Evolutionary conservation across 2,329 filamentous ascomycete genomes (phyloP).

Genomic region (Acarospora socialis): DNA sequence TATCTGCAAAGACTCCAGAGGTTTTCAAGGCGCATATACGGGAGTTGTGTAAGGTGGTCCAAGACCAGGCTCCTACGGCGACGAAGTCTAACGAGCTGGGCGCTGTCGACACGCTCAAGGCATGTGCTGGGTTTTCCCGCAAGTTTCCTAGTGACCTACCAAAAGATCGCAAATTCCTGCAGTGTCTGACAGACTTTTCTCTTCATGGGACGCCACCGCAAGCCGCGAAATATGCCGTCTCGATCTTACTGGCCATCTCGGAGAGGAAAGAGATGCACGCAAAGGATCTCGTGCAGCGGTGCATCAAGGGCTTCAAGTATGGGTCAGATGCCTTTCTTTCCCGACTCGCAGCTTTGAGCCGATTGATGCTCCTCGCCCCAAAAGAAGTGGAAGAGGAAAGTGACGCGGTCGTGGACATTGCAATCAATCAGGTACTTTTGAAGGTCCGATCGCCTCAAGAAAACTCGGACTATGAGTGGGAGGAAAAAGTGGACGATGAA

Average conservation of each 20-base stretch:
- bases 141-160: slow-evolving; percentile 76
- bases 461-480: slow-evolving; percentile 49
- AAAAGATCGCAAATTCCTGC: slow-evolving; percentile 62
- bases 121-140: slow-evolving; percentile 80
- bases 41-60: slow-evolving; percentile 75
- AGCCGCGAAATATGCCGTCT: slow-evolving; percentile 86
- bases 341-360: slow-evolving; percentile 35
- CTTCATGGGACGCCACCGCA: slow-evolving; percentile 66
- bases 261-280: slow-evolving; percentile 74
- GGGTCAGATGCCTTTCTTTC: slow-evolving; percentile 59
- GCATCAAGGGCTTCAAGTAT: slow-evolving; percentile 59
- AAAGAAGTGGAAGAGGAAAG: slow-evolving; percentile 58
- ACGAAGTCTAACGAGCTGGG: slow-evolving; percentile 53
- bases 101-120: slow-evolving; percentile 83
- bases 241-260: slow-evolving; percentile 66
- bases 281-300: slow-evolving; percentile 65
- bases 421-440: slow-evolving; percentile 59
- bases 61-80: slow-evolving; percentile 61
- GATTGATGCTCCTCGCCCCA: slow-evolving; percentile 63
- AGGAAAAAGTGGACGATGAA: slow-evolving; percentile 62
- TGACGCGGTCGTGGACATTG: slow-evolving; percentile 65
- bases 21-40: slow-evolving; percentile 87
- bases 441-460: slow-evolving; percentile 44
- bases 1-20: slow-evolving; percentile 76
- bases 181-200: slow-evolving; percentile 71